These are phyloP conservation scores for Leccinellum luteum DNA, from an alignment of 768 basidiomycete genomes.

Conservation along the genomic window DNA sequence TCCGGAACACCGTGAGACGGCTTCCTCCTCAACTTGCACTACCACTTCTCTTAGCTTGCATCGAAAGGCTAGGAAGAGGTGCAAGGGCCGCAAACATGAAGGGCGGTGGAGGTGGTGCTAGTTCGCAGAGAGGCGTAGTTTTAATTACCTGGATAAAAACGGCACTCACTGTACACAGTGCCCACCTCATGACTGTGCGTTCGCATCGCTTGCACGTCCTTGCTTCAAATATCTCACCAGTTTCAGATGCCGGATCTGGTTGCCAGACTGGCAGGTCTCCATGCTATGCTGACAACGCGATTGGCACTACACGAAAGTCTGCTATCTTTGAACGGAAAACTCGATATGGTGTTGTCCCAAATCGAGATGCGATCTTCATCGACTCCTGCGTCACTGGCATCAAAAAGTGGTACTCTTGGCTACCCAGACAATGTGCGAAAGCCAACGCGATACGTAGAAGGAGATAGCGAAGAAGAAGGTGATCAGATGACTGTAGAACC, in stretches of 20 bases:
- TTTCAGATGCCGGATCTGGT: constrained; percentile 89
- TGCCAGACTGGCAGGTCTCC: constrained; percentile 78
- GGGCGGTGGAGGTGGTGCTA: constrained; percentile 76
- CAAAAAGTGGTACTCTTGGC: constrained; percentile 37
- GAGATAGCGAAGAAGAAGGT: constrained; percentile 71
- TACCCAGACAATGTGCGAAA: constrained; percentile 38
- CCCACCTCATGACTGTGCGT: constrained; percentile 91
- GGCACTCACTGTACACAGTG: constrained; percentile 81
- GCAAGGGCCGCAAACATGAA: constrained; percentile 69
- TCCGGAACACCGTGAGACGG: constrained; percentile 82
- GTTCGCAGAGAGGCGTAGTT: constrained; percentile 68
- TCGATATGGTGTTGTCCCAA: constrained; percentile 93
- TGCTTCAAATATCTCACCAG: constrained; percentile 9
- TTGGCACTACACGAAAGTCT: constrained; percentile 82
- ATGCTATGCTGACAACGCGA: constrained; percentile 76
- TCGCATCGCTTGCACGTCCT: not conserved
- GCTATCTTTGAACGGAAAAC: constrained; percentile 79
- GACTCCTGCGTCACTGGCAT: constrained; percentile 54
- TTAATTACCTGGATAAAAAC: constrained; percentile 78
- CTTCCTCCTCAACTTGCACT: constrained; percentile 86
- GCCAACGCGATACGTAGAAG: constrained; percentile 66
- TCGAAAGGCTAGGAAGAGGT: constrained; percentile 83
- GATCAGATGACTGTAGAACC: constrained; percentile 59
- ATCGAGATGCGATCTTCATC: constrained; percentile 84
- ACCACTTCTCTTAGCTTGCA: constrained; percentile 81